Percentiles rank a stretch among this genome's conserved stretches.
phyloP scores from a whole-genome alignment of 2,329 filamentous ascomycete genomes.

The Neonectria neomacrospora region DNA sequence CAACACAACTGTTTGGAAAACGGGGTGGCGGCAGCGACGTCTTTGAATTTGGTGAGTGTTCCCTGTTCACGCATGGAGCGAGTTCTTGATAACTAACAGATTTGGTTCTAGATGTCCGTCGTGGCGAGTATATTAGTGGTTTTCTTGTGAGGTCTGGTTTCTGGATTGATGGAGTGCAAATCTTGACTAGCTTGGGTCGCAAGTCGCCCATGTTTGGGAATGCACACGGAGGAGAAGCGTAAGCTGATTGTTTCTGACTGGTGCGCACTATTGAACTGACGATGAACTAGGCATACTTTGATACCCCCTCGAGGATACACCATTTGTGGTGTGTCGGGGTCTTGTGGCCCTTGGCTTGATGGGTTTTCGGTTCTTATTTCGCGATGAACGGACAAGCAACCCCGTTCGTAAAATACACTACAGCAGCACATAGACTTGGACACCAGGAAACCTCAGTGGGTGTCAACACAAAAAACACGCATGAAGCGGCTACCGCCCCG shows the following conservation, averaged over 20 bases:
- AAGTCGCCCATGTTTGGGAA: constrained; percentile 90
- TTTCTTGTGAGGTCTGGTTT: constrained; percentile 83
- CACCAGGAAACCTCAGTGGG: constrained; percentile 20
- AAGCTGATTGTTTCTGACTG: constrained; percentile 55
- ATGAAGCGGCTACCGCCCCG: neutral
- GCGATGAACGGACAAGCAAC: constrained; percentile 41
- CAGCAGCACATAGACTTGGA: constrained; percentile 22
- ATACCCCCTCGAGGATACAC: constrained; percentile 90
- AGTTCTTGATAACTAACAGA: constrained; percentile 30
- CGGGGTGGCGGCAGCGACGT: constrained; percentile 74
- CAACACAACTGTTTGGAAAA: constrained; percentile 88
- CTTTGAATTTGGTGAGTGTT: constrained; percentile 77
- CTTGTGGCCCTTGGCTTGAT: constrained; percentile 83
- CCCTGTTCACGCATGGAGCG: neutral
- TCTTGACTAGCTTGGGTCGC: constrained; percentile 88
- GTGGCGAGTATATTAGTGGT: constrained; percentile 87
- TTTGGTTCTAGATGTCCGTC: constrained; percentile 76
- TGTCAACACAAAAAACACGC: constrained; percentile 16
- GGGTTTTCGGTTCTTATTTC: constrained; percentile 81
- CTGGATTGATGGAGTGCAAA: constrained; percentile 90
- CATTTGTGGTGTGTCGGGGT: constrained; percentile 88
- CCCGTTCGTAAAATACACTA: constrained; percentile 25
- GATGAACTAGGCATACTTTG: constrained; percentile 75
- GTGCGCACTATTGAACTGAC: constrained; percentile 32
- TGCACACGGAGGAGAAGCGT: constrained; percentile 81